These are phyloP conservation scores for Fraxinus baroniana DNA, from an alignment of 305 asterid genomes.

Conservation along the genomic window DNA sequence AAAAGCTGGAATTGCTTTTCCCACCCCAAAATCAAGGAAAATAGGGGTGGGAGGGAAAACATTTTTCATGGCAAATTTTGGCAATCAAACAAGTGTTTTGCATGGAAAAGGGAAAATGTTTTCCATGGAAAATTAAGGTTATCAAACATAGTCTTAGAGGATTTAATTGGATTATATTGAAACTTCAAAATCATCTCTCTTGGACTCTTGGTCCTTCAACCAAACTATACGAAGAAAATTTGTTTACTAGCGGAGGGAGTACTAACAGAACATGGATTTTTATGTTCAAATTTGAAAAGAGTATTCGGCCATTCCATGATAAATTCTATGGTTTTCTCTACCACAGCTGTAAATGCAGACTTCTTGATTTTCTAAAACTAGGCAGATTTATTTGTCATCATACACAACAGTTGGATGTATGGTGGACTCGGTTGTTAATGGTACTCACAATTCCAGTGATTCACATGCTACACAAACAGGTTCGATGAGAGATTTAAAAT, in stretches of 20 bases:
- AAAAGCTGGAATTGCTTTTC: too few species aligned
- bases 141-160: background rate
- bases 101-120: too few species aligned
- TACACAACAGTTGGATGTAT: conserved; percentile 72
- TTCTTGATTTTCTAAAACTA: conserved; percentile 12
- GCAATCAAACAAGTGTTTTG: too few species aligned
- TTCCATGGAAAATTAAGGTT: too few species aligned
- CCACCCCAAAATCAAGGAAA: too few species aligned
- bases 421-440: conserved; percentile 45
- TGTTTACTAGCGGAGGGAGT: background rate
- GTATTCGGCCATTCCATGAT: background rate
- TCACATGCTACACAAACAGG: too few species aligned
- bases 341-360: background rate
- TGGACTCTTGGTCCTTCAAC: background rate
- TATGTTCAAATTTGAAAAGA: background rate
- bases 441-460: conserved; percentile 43
- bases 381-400: conserved; percentile 84
- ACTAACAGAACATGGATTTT: background rate
- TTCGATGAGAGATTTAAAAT: too few species aligned
- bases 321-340: background rate
- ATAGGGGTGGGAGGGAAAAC: too few species aligned
- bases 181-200: background rate
- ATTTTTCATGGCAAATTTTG: too few species aligned
- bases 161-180: background rate
- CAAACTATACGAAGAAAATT: background rate